A percentile compares a stretch with the other conserved stretches of the same genome.
These are phyloP conservation scores for Hebeloma cylindrosporum DNA, from an alignment of 768 basidiomycete genomes.

Conservation along the genomic window DNA sequence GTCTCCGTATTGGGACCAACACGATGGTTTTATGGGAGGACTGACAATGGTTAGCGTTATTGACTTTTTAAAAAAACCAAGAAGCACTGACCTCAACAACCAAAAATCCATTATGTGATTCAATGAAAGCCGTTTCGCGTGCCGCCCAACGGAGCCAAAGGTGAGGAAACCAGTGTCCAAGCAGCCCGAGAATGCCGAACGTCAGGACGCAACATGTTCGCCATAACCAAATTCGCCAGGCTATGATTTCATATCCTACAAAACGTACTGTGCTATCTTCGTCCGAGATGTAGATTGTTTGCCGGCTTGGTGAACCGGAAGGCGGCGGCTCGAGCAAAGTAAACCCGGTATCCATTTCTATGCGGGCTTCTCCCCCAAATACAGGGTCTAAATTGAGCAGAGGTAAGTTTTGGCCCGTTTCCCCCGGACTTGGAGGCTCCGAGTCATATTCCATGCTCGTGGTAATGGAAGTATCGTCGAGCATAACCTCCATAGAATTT, in stretches of 20 bases:
- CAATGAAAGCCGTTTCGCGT: slow-evolving; percentile 77
- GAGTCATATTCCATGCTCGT: slow-evolving; percentile 75
- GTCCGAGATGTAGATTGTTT: slow-evolving; percentile 82
- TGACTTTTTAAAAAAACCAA: slow-evolving; percentile 1
- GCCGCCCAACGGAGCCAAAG: slow-evolving; percentile 90
- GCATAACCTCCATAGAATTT: slow-evolving; percentile 31
- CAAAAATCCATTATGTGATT: slow-evolving; percentile 69
- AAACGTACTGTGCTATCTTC: slow-evolving; percentile 90
- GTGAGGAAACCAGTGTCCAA: slow-evolving; percentile 93
- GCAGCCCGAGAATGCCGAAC: slow-evolving; percentile 70
- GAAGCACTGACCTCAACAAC: slow-evolving; percentile 77
- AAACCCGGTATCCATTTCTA: slow-evolving; percentile 74
- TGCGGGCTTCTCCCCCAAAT: slow-evolving; percentile 80
- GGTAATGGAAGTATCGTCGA: slow-evolving; percentile 45
- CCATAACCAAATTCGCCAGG: slow-evolving; percentile 71
- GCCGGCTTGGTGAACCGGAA: slow-evolving; percentile 79
- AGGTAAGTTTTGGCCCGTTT: slow-evolving; percentile 54
- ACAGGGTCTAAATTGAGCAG: slow-evolving; percentile 73
- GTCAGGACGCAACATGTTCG: slow-evolving; percentile 62
- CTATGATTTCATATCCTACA: slow-evolving; percentile 75
- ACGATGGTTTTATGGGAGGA: slow-evolving; percentile 82
- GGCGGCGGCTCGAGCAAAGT: slow-evolving; percentile 70
- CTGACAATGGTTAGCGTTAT: slow-evolving; percentile 41
- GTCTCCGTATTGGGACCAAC: slow-evolving; percentile 64
- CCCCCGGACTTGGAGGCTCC: slow-evolving; percentile 60